phyloP scores from a whole-genome alignment of 1,284 basidiomycete genomes.

The Thelephora terrestris region DNA sequence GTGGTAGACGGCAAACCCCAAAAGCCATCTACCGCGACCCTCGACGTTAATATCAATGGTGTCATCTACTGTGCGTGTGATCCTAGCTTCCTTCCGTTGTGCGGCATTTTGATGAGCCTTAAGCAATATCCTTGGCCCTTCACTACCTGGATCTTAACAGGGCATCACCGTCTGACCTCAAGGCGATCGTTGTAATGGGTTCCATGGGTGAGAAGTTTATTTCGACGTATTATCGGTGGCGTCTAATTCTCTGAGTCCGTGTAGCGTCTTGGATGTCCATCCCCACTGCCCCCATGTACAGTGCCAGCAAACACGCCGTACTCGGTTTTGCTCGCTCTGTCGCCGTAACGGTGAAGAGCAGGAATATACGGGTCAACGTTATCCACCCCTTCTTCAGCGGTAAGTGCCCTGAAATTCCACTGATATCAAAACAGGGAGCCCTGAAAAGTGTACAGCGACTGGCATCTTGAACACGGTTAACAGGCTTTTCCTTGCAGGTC shows the following conservation, averaged over 20 bases:
- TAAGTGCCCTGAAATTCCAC: conserved; percentile 11
- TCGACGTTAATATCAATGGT: conserved; percentile 44
- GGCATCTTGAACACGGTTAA: conserved; percentile 29
- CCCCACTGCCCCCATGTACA: conserved; percentile 35
- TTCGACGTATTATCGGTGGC: neutral
- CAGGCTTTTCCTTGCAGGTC: conserved; percentile 37
- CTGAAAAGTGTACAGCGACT: conserved; percentile 27
- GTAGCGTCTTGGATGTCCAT: conserved; percentile 42
- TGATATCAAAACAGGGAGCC: no score
- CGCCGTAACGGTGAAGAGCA: conserved; percentile 22
- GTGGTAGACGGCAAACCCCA: conserved; percentile 29
- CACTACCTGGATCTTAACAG: conserved; percentile 36
- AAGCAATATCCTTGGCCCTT: conserved; percentile 39
- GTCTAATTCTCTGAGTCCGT: neutral
- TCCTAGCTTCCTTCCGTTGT: neutral
- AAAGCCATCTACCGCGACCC: conserved; percentile 34
- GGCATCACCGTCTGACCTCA: conserved; percentile 23
- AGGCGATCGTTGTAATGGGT: conserved; percentile 42
- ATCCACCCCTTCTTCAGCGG: conserved; percentile 48
- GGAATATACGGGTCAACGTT: conserved; percentile 36
- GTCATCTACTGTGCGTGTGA: conserved; percentile 36
- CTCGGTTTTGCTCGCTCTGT: conserved; percentile 46
- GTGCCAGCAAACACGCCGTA: conserved; percentile 41
- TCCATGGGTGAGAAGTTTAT: conserved; percentile 37
- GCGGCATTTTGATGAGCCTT: neutral